phyloP scores from a whole-genome alignment of 148 eudicot genomes.

The Spergularia marina region DNA sequence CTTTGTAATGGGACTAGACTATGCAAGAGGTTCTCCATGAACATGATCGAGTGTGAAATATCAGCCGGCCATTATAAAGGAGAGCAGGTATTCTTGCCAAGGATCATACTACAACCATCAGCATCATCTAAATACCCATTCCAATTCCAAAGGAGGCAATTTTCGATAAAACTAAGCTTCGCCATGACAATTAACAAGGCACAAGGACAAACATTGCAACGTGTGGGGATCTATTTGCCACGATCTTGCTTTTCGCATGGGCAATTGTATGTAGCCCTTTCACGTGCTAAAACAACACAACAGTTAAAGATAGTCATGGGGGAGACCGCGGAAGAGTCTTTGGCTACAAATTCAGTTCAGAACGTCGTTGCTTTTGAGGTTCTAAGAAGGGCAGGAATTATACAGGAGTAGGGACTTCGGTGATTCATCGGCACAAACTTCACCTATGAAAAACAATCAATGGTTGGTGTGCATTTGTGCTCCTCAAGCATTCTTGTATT shows the following conservation, averaged over 20 bases:
- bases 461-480: too few relatives aligned
- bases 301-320: neutral
- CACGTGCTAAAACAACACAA: neutral
- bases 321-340: too few relatives aligned
- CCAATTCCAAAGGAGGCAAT: conserved; percentile 1
- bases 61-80: neutral
- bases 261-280: conserved; percentile 1
- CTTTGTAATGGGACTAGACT: neutral
- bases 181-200: conserved; percentile 18
- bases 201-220: conserved; percentile 2
- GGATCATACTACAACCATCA: neutral
- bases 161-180: neutral
- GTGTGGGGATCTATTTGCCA: neutral
- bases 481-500: too few relatives aligned
- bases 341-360: too few relatives aligned
- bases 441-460: too few relatives aligned
- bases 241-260: conserved; percentile 12
- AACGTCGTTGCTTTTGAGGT: too few relatives aligned
- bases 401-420: too few relatives aligned
- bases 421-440: too few relatives aligned
- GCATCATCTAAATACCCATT: neutral
- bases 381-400: too few relatives aligned
- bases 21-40: neutral
- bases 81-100: neutral
- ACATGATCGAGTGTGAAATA: neutral